Evolutionary conservation across 164 flowering plant genomes (phyloP).

Genomic region (Buxus sempervirens): DNA sequence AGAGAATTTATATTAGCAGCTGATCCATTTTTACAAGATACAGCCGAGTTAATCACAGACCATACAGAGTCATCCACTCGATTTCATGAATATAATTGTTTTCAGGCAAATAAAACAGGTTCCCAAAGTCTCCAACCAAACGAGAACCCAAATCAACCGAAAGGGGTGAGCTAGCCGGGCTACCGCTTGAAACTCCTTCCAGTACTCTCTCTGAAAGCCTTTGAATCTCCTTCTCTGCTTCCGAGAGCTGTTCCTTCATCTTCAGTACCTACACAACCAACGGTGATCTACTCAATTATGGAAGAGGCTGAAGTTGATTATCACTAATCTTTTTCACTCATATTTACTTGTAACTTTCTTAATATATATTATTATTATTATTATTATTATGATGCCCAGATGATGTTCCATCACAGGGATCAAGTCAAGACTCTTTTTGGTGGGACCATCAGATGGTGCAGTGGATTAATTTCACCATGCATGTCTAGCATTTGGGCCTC

Average conservation of each 20-base stretch:
- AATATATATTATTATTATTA: too few species aligned
- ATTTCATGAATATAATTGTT: constrained; percentile 27
- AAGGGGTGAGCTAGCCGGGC: constrained; percentile 43
- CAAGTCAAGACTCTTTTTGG: too few species aligned
- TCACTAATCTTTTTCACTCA: background rate
- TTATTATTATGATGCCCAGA: too few species aligned
- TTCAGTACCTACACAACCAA: constrained; percentile 37
- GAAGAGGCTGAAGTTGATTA: background rate
- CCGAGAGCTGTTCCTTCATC: constrained; percentile 47
- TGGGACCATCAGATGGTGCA: too few species aligned
- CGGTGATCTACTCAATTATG: background rate
- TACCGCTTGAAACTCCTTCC: constrained; percentile 40
- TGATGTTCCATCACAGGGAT: too few species aligned
- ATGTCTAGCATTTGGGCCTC: too few species aligned
- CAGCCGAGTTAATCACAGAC: constrained; percentile 16
- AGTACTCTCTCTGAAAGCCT: constrained; percentile 30
- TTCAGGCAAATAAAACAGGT: constrained; percentile 29
- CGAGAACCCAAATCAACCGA: constrained; percentile 39
- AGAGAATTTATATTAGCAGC: too few species aligned
- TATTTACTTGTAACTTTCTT: too few species aligned
- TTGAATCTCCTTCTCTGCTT: constrained; percentile 50
- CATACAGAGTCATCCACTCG: constrained; percentile 47
- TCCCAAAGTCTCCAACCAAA: constrained; percentile 41
- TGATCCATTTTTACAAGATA: too few species aligned
- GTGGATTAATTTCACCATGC: too few species aligned